Percentiles rank a stretch among this genome's conserved stretches.
Evolutionary conservation across 176 grass and related monocot genomes (phyloP).

Genomic region (Aechmea fasciata): DNA sequence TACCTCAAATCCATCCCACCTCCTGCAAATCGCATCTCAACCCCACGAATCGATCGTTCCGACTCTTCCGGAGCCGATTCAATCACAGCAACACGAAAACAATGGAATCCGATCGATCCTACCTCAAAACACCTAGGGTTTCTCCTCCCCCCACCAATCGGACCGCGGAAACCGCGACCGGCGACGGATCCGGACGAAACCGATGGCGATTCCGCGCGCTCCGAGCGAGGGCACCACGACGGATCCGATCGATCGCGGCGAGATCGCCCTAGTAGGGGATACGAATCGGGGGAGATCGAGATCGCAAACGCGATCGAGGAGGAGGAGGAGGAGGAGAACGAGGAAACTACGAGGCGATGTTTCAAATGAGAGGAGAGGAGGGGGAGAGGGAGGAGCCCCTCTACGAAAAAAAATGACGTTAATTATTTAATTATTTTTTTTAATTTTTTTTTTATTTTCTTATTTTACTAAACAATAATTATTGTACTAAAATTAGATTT

Average conservation of each 20-base stretch:
- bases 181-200: neutral
- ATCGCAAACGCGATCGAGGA: too few relatives aligned
- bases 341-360: too few relatives aligned
- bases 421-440: neutral
- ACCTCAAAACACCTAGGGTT: neutral
- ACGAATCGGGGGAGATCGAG: too few relatives aligned
- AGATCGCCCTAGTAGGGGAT: too few relatives aligned
- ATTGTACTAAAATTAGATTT: neutral
- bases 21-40: neutral
- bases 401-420: neutral
- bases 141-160: neutral
- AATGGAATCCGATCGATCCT: neutral
- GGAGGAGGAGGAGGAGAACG: too few relatives aligned
- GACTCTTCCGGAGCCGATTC: neutral
- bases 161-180: neutral
- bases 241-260: too few relatives aligned
- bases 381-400: neutral
- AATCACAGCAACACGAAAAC: neutral
- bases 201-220: neutral
- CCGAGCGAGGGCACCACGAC: too few relatives aligned
- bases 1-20: constrained; percentile 6
- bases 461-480: neutral
- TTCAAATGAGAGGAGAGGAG: too few relatives aligned
- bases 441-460: too few relatives aligned
- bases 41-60: neutral